Evolutionary conservation across 1,284 basidiomycete genomes (phyloP).

Genomic region (Cutaneotrichosporon daszewskae): DNA sequence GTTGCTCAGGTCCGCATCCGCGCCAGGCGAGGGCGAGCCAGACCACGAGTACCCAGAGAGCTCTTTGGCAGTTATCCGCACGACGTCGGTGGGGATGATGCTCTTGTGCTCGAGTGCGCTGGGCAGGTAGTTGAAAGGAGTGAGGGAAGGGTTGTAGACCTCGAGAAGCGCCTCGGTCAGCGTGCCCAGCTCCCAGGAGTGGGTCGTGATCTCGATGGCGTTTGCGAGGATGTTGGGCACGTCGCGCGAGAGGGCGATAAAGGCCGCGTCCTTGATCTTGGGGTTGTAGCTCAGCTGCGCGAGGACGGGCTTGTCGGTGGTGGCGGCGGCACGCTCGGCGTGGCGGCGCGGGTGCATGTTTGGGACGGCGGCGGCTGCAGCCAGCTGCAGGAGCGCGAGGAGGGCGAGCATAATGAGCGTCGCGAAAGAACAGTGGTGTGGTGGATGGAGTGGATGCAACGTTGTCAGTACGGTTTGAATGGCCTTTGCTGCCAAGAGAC

Average conservation of each 20-base stretch:
- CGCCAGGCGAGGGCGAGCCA: conserved; percentile 3
- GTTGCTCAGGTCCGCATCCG: background rate
- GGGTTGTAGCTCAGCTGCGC: conserved; percentile 6
- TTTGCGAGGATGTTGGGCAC: conserved; percentile 20
- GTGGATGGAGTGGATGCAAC: no score
- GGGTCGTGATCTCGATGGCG: conserved; percentile 17
- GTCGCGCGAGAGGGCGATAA: conserved; percentile 11
- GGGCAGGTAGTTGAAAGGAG: conserved; percentile 21
- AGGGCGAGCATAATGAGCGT: no score
- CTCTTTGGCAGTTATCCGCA: conserved; percentile 8
- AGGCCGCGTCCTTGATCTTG: conserved; percentile 12
- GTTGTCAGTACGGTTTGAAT: no score
- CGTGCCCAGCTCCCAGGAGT: conserved; percentile 35
- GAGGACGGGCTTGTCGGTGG: conserved; percentile 2
- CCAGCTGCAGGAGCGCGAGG: conserved; percentile 9
- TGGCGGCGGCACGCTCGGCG: background rate
- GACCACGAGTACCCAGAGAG: conserved; percentile 20
- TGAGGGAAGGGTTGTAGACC: conserved; percentile 24
- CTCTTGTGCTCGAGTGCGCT: background rate
- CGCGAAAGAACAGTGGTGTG: no score
- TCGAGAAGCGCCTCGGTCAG: conserved; percentile 27
- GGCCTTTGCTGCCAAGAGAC: no score
- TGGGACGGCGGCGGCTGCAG: conserved; percentile 1
- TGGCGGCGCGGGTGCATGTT: background rate
- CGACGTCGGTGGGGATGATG: conserved; percentile 2